These are phyloP conservation scores for Otatea glauca DNA, from an alignment of 176 grass and related monocot species.

Conservation along the genomic window DNA sequence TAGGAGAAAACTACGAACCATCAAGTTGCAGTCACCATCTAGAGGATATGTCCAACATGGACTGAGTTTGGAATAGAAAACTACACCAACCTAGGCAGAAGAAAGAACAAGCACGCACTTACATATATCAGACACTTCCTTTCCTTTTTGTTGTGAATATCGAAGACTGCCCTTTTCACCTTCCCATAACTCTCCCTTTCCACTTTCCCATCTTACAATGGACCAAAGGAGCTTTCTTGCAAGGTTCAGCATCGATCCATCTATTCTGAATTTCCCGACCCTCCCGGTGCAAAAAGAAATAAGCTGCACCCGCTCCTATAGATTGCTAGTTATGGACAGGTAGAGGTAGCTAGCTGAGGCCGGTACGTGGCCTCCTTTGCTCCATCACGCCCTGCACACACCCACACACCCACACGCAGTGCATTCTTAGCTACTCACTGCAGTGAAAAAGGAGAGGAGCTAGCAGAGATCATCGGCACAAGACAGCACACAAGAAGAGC, in stretches of 20 bases:
- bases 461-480: constrained; percentile 40
- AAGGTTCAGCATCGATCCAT: constrained; percentile 35
- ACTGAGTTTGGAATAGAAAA: constrained; percentile 13
- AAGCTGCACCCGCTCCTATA: constrained; percentile 44
- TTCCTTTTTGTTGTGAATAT: constrained; percentile 25
- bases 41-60: neutral
- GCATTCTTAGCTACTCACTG: constrained; percentile 12
- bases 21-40: neutral
- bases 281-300: constrained; percentile 37
- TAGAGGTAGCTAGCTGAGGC: constrained; percentile 32
- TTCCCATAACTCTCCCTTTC: constrained; percentile 35
- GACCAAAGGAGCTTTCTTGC: constrained; percentile 42
- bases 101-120: constrained; percentile 28
- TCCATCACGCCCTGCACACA: constrained; percentile 27
- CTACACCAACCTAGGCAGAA: neutral
- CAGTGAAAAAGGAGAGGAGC: constrained; percentile 41
- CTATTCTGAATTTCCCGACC: constrained; percentile 41
- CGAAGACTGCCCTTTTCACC: constrained; percentile 33
- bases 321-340: constrained; percentile 43
- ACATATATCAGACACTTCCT: neutral
- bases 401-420: constrained; percentile 27
- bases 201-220: constrained; percentile 42
- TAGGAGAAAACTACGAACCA: constrained; percentile 19
- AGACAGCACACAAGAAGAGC: constrained; percentile 44
- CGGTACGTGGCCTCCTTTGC: constrained; percentile 19